Evolutionary conservation across 345 rosid genomes (phyloP).

Genomic region (Linum lewisii): DNA sequence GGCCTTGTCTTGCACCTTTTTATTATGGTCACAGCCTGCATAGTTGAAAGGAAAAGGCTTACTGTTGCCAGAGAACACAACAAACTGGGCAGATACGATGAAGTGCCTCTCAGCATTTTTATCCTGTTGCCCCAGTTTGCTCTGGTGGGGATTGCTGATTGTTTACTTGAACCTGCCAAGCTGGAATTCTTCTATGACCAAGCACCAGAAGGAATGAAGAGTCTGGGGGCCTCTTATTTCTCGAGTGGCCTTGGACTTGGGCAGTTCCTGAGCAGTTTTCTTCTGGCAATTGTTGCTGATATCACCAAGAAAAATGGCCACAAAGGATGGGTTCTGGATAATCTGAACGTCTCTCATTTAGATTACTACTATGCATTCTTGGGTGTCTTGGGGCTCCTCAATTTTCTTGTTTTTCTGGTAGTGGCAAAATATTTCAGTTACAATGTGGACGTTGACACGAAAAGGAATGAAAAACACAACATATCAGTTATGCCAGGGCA

Average conservation of each 20-base stretch:
- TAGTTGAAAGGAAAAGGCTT: constrained; percentile 54
- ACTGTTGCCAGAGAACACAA: constrained; percentile 32
- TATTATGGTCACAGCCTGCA: constrained; percentile 42
- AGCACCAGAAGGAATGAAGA: constrained; percentile 74
- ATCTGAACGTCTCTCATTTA: constrained; percentile 51
- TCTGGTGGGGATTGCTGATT: constrained; percentile 64
- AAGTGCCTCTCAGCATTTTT: constrained; percentile 50
- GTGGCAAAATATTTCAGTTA: constrained; percentile 49
- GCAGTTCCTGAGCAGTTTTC: constrained; percentile 54
- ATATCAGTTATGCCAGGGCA: background rate
- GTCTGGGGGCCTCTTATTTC: constrained; percentile 67
- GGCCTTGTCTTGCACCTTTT: constrained; percentile 43
- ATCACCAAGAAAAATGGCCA: constrained; percentile 36
- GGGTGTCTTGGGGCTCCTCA: constrained; percentile 39
- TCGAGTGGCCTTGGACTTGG: constrained; percentile 53
- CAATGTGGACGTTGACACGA: constrained; percentile 32
- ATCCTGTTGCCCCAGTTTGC: constrained; percentile 64
- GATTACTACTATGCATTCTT: constrained; percentile 60
- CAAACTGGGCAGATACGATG: constrained; percentile 14
- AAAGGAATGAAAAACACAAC: background rate
- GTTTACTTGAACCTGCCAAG: constrained; percentile 66
- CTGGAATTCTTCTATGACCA: constrained; percentile 85
- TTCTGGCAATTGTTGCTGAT: constrained; percentile 38
- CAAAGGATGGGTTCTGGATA: constrained; percentile 61
- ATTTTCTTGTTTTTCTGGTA: constrained; percentile 42